Evolutionary conservation across 2,329 filamentous ascomycete species (phyloP), one percentile per base, ranked within the genome.

Genomic region (Botrytis hyacinthi): DNA sequence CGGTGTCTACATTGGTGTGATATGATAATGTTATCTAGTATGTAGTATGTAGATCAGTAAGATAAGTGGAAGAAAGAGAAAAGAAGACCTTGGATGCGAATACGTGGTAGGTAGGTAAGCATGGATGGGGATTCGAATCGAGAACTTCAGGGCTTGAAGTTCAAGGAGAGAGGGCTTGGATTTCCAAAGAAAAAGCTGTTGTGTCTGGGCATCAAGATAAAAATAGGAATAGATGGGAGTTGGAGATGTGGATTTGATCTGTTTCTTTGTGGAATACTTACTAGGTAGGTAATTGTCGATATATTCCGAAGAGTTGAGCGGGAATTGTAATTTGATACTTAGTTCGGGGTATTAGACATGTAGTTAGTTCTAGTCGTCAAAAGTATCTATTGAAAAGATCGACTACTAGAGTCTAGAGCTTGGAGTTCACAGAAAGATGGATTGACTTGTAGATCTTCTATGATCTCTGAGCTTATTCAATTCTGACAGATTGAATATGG

Each of bases 11-110:
- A 6, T 16, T 29, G n/a, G 51, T 29, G 51, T 29, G 26, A 3
- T 54, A 10, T 12, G 0, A 29, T 0, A 2, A n/a, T 4, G 2
- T 9, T 20, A 3, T 20, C 7, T 7, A 20, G 6, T 44, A 42
- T 40, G 14, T 3, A 26, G 48, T 16, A 14, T 7, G 26, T n/a
- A 29, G 5, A 29, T n/a, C 12, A n/a, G n/a, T n/a, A n/a, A n/a
- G 1, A 54, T 54, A 2, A 26, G 10, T 44, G 16, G 18, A 18
- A 44, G 40, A 18, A 14, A 4, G 1, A 1, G 22, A 26, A 26
- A 26, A 48, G 1, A 46, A 46, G 18, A 46, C 1, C 44, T 46
- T 7, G 18, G 18, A 20, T 20, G 44, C 18, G 18, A 46, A 9
- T 46, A 44, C 18, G 44, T 22, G 14, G 44, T 7, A 12, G 37